Evolutionary conservation across 2,329 filamentous ascomycete species (phyloP).

Genomic region (Venturia pyrina): DNA sequence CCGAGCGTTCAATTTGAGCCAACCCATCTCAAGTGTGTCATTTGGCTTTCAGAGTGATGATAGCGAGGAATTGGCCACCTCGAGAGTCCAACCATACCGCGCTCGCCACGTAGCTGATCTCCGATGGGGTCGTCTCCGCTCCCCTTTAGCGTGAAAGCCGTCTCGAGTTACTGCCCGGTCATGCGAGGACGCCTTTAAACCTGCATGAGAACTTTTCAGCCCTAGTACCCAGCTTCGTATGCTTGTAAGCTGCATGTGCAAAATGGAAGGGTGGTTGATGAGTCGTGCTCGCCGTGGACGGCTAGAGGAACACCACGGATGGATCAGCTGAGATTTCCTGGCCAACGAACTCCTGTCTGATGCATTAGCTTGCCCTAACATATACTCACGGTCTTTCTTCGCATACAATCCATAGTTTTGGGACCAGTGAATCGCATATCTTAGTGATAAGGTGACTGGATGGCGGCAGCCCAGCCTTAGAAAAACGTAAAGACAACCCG

Average conservation of each 20-base stretch:
- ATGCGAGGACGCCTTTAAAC: constrained; percentile 34
- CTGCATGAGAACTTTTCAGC: constrained; percentile 33
- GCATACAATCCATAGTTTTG: neutral
- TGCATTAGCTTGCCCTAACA: constrained; percentile 9
- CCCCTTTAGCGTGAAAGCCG: constrained; percentile 34
- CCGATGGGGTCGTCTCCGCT: constrained; percentile 37
- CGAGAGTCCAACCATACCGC: constrained; percentile 30
- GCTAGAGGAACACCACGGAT: constrained; percentile 23
- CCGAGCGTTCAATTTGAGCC: neutral
- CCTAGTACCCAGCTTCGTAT: constrained; percentile 27
- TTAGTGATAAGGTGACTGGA: constrained; percentile 10
- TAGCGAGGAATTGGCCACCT: constrained; percentile 14
- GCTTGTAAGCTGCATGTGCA: constrained; percentile 30
- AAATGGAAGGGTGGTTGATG: constrained; percentile 28
- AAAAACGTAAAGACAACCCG: constrained; percentile 10
- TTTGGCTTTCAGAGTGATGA: neutral
- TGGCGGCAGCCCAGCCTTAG: neutral
- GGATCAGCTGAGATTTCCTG: constrained; percentile 17
- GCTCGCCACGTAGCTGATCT: constrained; percentile 43
- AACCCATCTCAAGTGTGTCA: constrained; percentile 3
- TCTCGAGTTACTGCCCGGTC: constrained; percentile 34
- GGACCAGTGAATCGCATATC: constrained; percentile 5
- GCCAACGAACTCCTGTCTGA: constrained; percentile 13
- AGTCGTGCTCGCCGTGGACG: constrained; percentile 20
- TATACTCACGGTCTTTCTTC: neutral